Evolutionary conservation across 345 rosid species (phyloP).

Genomic region (Aquilaria yunnanensis): DNA sequence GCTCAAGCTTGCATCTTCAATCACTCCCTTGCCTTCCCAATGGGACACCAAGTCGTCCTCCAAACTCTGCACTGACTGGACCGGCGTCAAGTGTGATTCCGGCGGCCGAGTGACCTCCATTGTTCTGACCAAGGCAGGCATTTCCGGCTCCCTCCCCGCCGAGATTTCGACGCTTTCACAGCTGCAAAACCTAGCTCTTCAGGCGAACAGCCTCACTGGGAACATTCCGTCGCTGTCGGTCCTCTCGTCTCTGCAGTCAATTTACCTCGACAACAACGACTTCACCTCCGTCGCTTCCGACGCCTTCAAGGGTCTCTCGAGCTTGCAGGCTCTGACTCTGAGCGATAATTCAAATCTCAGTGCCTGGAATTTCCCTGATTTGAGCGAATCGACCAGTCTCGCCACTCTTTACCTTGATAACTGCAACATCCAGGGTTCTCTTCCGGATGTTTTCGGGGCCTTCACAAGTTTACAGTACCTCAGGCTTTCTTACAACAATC

Average conservation of each 20-base stretch:
- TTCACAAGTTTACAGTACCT: conserved; percentile 39
- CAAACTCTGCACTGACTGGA: conserved; percentile 44
- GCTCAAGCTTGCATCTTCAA: conserved; percentile 35
- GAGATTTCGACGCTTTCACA: conserved; percentile 50
- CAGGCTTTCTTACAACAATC: conserved; percentile 66
- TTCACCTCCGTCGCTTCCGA: conserved; percentile 48
- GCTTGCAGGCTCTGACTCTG: conserved; percentile 38
- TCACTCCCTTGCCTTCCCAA: conserved; percentile 39
- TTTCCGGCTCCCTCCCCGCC: conserved; percentile 41
- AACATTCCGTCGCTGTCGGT: conserved; percentile 53
- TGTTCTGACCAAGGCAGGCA: conserved; percentile 23
- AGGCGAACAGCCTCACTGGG: conserved; percentile 49
- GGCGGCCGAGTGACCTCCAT: conserved; percentile 40
- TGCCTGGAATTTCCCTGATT: conserved; percentile 66
- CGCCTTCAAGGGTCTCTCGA: conserved; percentile 57
- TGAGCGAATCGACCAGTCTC: conserved; percentile 33
- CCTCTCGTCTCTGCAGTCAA: conserved; percentile 33
- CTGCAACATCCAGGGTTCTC: conserved; percentile 32
- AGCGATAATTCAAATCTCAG: conserved; percentile 24
- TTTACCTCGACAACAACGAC: conserved; percentile 40
- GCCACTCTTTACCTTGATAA: conserved; percentile 35
- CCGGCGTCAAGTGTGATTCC: conserved; percentile 42
- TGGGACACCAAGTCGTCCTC: conserved; percentile 44
- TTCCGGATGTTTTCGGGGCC: conserved; percentile 56
- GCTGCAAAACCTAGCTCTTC: conserved; percentile 39